Conservation (phyloP, 805 yeast genomes). For the Hanseniaspora pseudoguilliermondii region DNA sequence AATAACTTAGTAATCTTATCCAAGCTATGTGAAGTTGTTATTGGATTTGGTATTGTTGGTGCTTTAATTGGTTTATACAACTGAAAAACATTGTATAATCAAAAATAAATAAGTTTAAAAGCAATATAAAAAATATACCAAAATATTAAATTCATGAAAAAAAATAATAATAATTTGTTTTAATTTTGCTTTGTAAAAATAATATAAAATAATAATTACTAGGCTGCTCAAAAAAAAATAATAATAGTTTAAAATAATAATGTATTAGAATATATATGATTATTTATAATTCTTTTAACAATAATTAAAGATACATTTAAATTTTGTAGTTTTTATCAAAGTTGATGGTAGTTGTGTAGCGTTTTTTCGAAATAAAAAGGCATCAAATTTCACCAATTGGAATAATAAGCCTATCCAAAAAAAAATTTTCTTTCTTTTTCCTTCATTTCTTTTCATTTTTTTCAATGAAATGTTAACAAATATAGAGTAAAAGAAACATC, state of each 20-base stretch:
- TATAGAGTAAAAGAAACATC: too few species aligned
- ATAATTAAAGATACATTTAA: too few species aligned
- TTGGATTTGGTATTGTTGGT: conserved; percentile 12
- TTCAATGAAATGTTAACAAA: too few species aligned
- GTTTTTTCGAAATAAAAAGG: too few species aligned
- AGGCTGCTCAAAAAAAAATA: background rate
- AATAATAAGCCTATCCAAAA: background rate
- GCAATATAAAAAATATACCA: background rate
- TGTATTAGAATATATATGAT: background rate
- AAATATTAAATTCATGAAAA: background rate
- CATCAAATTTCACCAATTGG: too few species aligned
- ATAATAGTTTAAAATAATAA: background rate
- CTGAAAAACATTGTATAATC: background rate
- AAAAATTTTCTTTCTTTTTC: background rate
- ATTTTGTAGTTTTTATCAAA: too few species aligned
- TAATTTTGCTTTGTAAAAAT: background rate
- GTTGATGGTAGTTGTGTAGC: too few species aligned
- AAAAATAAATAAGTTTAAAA: background rate
- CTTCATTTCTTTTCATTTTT: background rate
- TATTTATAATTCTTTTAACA: too few species aligned
- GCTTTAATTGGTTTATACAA: conserved; percentile 9
- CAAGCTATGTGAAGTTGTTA: conserved; percentile 8
- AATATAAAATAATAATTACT: background rate
- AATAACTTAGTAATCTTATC: conserved; percentile 6
- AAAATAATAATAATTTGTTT: background rate